Evolutionary conservation across 169 alveolate genomes (phyloP).

Genomic region (Eimeria maxima): DNA sequence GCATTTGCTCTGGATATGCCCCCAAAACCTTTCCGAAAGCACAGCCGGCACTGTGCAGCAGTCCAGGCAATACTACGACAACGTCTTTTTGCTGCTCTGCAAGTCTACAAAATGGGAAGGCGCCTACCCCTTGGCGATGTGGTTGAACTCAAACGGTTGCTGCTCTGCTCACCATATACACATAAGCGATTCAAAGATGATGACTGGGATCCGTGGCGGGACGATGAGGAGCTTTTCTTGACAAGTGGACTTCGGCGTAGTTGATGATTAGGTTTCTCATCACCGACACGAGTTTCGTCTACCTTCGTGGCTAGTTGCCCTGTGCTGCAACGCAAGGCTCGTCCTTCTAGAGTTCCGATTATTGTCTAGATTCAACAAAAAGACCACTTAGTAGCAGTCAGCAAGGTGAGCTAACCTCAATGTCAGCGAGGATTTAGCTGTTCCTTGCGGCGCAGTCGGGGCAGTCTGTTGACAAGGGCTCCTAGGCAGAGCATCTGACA

Average conservation of each 20-base stretch:
- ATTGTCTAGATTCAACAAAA: too few species aligned
- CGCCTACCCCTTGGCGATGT: neutral
- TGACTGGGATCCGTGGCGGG: neutral
- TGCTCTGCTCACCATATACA: neutral
- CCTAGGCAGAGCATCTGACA: neutral
- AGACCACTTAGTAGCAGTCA: neutral
- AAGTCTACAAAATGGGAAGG: neutral
- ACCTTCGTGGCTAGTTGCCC: neutral
- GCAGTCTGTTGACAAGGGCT: neutral
- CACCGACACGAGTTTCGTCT: neutral
- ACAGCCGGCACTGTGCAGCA: neutral
- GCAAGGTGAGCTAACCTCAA: neutral
- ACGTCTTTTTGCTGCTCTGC: neutral
- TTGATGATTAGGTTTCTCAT: neutral
- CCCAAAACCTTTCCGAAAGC: too few species aligned
- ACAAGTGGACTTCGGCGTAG: neutral
- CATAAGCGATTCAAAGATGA: neutral
- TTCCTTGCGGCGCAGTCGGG: neutral
- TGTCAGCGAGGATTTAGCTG: too few species aligned
- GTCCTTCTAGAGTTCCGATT: too few species aligned
- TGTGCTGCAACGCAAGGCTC: neutral
- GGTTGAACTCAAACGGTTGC: constrained; percentile 4
- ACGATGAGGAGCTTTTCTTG: neutral
- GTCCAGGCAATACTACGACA: neutral
- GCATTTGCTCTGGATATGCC: neutral